Base-by-base conservation (phyloP, 441 rosid genomes). In the Codiaeum variegatum region DNA sequence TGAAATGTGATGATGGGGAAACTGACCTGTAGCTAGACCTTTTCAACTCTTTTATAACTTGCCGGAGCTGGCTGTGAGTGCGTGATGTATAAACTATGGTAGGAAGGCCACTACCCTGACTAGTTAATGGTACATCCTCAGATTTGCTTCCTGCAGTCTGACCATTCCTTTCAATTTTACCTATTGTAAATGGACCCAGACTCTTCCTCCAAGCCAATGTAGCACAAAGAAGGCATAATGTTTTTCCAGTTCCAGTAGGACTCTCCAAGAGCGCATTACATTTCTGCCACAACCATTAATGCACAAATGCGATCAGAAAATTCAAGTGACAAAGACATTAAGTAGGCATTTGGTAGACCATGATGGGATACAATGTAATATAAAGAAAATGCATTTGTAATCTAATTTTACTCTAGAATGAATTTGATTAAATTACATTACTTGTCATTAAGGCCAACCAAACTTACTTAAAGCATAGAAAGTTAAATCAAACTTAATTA, bases 231-330 rank as follows among this genome's bases (percentile, higher is more conserved):
- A 95, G 94, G 82, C 97, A 93, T 51, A 91, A 73, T 13, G 99
- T 95, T 83, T 95, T 95, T 67, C 99, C 97, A 2, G 99, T 95
- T 77, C 98, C 99, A 61, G 99, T 93, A 24, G 98, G 99, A 80
- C 98, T 95, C 83, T 95, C 99, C 85, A 95, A 81, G 68, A 95
- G 93, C 10, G 97, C 99, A 83, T 91, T 92, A 69, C 92, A 85
- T 78, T 81, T 85, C 99, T 95, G 85, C 73, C 76, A 76, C 46
- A 63, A 38, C 32, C 55, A 78, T 6, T n/a, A 73, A 52, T 40
- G 61, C 54, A 26, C 8, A 59, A 12, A 5, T 38, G 21, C n/a
- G 5, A 23, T 32, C 47, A 46, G 7, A 46, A 15, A 46, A 29
- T n/a, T 44, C 44, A 29, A 18, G 12, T 9, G 16, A 26, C 11